Conservation (phyloP, 106 monocot genomes). For the Iris macrosiphon region DNA sequence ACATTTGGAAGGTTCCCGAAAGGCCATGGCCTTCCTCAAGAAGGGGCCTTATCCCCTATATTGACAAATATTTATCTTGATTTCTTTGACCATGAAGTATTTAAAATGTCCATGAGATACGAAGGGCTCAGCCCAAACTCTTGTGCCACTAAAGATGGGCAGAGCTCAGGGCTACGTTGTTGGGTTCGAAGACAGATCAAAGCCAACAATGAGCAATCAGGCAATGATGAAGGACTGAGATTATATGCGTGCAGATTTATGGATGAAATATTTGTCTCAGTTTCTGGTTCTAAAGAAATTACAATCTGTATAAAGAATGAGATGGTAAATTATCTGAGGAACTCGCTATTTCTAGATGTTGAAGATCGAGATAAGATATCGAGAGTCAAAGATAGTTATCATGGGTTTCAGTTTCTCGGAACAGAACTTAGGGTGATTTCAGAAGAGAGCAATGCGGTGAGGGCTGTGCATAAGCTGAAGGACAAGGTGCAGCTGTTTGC, state of each 20-base stretch:
- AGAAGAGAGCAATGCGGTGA: constrained; percentile 33
- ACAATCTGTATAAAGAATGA: constrained; percentile 55
- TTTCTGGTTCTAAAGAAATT: constrained; percentile 61
- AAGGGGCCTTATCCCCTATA: constrained; percentile 84
- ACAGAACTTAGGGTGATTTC: constrained; percentile 21
- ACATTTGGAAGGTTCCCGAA: constrained; percentile 84
- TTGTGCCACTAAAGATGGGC: background rate
- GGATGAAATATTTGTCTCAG: constrained; percentile 87
- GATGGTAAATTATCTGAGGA: constrained; percentile 38
- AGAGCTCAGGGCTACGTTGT: constrained; percentile 45
- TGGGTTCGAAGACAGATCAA: constrained; percentile 77
- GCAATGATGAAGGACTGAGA: constrained; percentile 17
- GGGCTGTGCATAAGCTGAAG: constrained; percentile 85
- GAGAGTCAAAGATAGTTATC: constrained; percentile 9
- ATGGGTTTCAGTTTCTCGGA: constrained; percentile 73
- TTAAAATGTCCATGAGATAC: constrained; percentile 66
- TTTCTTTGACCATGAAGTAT: constrained; percentile 58
- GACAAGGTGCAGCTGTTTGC: constrained; percentile 71
- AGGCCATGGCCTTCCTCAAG: constrained; percentile 93
- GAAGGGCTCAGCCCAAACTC: constrained; percentile 44
- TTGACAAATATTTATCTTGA: constrained; percentile 93
- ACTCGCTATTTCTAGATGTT: constrained; percentile 48
- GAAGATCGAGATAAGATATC: constrained; percentile 22
- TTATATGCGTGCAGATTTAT: constrained; percentile 77
- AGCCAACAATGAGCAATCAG: constrained; percentile 4